These are phyloP conservation scores for Catunica adiposa DNA, from an alignment of 2,329 filamentous ascomycete species.

Conservation along the genomic window DNA sequence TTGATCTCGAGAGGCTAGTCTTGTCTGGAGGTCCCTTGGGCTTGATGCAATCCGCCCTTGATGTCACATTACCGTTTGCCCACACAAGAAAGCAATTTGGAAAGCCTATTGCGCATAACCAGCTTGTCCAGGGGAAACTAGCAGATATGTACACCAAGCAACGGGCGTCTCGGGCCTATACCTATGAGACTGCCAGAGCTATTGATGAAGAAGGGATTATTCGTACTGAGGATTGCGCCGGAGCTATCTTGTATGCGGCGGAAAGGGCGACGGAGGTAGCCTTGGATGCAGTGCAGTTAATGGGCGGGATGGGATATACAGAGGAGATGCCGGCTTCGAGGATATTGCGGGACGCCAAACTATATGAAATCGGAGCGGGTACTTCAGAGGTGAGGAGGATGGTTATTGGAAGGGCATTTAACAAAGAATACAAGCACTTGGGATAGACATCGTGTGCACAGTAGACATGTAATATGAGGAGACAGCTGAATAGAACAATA, in stretches of 20 bases:
- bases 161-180: conserved; percentile 70
- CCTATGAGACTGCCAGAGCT: conserved; percentile 61
- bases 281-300: conserved; percentile 75
- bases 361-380: conserved; percentile 95
- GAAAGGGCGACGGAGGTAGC: conserved; percentile 78
- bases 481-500: background rate
- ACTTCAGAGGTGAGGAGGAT: conserved; percentile 88
- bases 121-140: conserved; percentile 80
- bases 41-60: conserved; percentile 76
- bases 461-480: too few species aligned
- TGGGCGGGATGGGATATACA: conserved; percentile 90
- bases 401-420: conserved; percentile 85
- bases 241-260: conserved; percentile 81
- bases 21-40: conserved; percentile 80
- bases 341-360: conserved; percentile 55
- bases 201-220: conserved; percentile 64
- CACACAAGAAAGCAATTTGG: conserved; percentile 85
- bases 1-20: conserved; percentile 86
- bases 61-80: conserved; percentile 73
- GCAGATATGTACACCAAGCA: conserved; percentile 97
- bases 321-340: conserved; percentile 88
- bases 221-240: conserved; percentile 81
- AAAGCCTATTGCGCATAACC: conserved; percentile 72
- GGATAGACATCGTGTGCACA: conserved; percentile 3
- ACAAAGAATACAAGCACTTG: conserved; percentile 53